Evolutionary conservation across 495 filamentous ascomycete species (phyloP), one percentile per base, ranked within the genome.

Genomic region (Niebla homalea): DNA sequence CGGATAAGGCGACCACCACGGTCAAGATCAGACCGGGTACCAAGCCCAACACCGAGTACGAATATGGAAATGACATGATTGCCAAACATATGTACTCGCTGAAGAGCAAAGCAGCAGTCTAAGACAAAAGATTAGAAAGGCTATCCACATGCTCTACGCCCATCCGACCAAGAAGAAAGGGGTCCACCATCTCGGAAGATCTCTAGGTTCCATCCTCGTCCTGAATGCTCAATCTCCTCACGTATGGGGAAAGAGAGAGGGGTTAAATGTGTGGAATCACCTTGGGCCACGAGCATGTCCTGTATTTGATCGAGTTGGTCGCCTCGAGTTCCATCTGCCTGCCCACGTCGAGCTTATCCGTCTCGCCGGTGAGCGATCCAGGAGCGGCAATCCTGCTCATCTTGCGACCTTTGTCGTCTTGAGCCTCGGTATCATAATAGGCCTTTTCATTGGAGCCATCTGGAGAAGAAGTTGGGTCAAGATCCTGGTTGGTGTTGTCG

Each of bases 51-150:
- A 88, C 70, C 7, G 86, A 86, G 67, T 94, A 94, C 0, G 86
- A 89, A 72, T 82, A 92, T 1, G 87, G 87, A 60, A 93, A 93
- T 19, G 84, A 89, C 87, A 94, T 94, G 59, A 93, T 94, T 36
- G 87, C 87, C 70, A 94, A 64, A 66, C 87, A 93, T 46, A 94
- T 94, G 58, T 94, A 94, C 66, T 94, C 87, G 8, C 84, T 87
- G 66, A 94, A 92, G 46, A 94, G 78, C 54, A 93, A 63, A 11
- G 84, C 86, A 4, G 87, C 85, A 45, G 87, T 93, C 84, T 89
- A 56, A 26, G 18, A 50, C 14, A 4, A 4, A 5, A 22, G 22
- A 50, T 57, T 47, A 59, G 57, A 48, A 11, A 53, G 39, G 5
- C 26, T 43, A 14, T 21, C 12, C n/a, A 41, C 21, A 26, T 42